Evolutionary conservation across 1,284 basidiomycete species (phyloP).

Genomic region (Ceraceosorus bombacis): DNA sequence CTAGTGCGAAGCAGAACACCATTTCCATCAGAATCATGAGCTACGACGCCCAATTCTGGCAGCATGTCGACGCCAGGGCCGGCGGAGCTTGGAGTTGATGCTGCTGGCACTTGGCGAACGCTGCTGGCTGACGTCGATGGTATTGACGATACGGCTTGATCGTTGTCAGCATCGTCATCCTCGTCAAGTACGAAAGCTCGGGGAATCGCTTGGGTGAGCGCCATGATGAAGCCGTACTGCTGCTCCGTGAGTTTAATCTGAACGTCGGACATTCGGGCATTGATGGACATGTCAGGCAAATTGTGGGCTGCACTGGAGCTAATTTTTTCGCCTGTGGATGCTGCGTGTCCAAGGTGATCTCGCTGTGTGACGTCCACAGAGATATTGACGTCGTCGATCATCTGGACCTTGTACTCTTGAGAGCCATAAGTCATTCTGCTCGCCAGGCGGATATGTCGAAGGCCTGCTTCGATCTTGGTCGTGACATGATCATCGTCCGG

Average conservation of each 20-base stretch:
- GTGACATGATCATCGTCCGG: constrained; percentile 53
- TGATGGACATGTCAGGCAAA: constrained; percentile 49
- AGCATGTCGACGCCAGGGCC: constrained; percentile 50
- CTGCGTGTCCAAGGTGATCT: constrained; percentile 14
- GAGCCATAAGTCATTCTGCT: constrained; percentile 30
- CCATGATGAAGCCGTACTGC: constrained; percentile 76
- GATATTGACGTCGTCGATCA: constrained; percentile 86
- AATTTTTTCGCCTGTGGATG: background rate
- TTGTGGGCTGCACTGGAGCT: constrained; percentile 39
- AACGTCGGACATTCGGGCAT: constrained; percentile 77
- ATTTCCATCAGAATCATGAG: constrained; percentile 29
- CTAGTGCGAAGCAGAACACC: constrained; percentile 49
- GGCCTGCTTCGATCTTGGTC: constrained; percentile 61
- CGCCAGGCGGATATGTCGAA: constrained; percentile 72
- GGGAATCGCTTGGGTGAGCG: constrained; percentile 67
- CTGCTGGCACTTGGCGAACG: background rate
- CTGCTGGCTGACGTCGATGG: constrained; percentile 2
- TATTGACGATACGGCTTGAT: constrained; percentile 9
- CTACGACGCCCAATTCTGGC: constrained; percentile 52
- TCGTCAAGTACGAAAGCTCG: constrained; percentile 55
- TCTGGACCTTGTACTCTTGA: constrained; percentile 55
- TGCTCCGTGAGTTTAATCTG: constrained; percentile 78
- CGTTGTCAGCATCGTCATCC: constrained; percentile 41
- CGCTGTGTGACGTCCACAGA: constrained; percentile 63
- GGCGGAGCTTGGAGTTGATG: constrained; percentile 14